phyloP scores from a whole-genome alignment of 805 yeast species.

The Saccharomycopsis selenospora region DNA sequence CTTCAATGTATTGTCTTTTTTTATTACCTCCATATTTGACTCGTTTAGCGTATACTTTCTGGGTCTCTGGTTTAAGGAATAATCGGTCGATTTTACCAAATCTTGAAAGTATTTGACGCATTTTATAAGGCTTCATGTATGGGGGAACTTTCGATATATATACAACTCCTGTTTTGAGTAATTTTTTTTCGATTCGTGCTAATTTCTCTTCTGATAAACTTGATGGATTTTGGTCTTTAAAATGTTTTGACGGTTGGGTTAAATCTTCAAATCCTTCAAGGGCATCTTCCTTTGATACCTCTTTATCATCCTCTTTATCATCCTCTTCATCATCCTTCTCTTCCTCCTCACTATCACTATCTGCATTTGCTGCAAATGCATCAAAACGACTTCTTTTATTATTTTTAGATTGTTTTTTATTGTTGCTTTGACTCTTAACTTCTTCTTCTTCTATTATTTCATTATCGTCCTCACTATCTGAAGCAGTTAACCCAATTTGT shows the following conservation, averaged over 20 bases:
- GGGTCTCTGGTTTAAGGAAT: slow-evolving; percentile 80
- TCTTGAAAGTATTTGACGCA: slow-evolving; percentile 69
- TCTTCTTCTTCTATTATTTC: slow-evolving; percentile 1
- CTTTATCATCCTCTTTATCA: background rate
- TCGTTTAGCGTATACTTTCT: slow-evolving; percentile 53
- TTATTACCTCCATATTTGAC: slow-evolving; percentile 88
- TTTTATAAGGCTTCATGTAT: slow-evolving; percentile 90
- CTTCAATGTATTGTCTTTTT: slow-evolving; percentile 81
- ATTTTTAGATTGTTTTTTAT: slow-evolving; percentile 9
- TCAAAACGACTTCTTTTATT: slow-evolving; percentile 10
- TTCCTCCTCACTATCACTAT: slow-evolving; percentile 24
- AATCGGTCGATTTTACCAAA: slow-evolving; percentile 88
- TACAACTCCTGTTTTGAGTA: slow-evolving; percentile 82
- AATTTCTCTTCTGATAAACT: slow-evolving; percentile 28
- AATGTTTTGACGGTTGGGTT: slow-evolving; percentile 12
- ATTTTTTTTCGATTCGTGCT: slow-evolving; percentile 33
- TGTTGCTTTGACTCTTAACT: background rate
- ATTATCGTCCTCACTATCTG: slow-evolving; percentile 13
- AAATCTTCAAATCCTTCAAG: slow-evolving; percentile 19
- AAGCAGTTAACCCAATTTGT: background rate
- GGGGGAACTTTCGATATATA: slow-evolving; percentile 90
- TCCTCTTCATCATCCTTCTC: slow-evolving; percentile 16
- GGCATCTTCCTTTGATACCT: slow-evolving; percentile 5
- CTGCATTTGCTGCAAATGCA: slow-evolving; percentile 13
- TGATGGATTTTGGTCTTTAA: slow-evolving; percentile 11